Evolutionary conservation across 2,329 filamentous ascomycete genomes (phyloP).

Genomic region (Venturiaceae sp.): DNA sequence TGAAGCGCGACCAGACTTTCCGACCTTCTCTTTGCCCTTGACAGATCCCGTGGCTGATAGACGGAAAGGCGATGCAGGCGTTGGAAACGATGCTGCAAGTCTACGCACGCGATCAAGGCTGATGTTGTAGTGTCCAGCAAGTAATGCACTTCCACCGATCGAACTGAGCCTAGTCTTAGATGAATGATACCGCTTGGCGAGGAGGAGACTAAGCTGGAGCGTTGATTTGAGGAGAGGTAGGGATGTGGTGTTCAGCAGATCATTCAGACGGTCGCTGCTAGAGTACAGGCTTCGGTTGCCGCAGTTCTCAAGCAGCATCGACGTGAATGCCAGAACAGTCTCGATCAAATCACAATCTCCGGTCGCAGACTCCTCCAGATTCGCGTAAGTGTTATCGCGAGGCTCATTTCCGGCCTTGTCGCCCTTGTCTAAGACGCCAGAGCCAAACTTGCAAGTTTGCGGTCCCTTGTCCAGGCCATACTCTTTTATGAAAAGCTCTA

Average conservation of each 20-base stretch:
- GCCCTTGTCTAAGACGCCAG: constrained; percentile 52
- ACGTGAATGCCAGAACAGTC: constrained; percentile 73
- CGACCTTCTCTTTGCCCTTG: constrained; percentile 58
- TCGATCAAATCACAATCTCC: constrained; percentile 76
- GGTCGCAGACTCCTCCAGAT: constrained; percentile 51
- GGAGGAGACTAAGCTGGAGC: constrained; percentile 70
- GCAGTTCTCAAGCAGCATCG: constrained; percentile 83
- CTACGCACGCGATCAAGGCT: constrained; percentile 72
- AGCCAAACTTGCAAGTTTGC: constrained; percentile 66
- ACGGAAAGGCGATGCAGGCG: constrained; percentile 47
- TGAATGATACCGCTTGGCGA: constrained; percentile 88
- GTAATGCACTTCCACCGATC: constrained; percentile 48
- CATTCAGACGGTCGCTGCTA: constrained; percentile 82
- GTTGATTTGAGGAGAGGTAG: constrained; percentile 68
- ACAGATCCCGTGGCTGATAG: constrained; percentile 32
- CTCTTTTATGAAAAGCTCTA: constrained; percentile 69
- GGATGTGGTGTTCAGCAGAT: constrained; percentile 80
- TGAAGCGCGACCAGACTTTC: constrained; percentile 25
- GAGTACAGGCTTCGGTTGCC: constrained; percentile 94
- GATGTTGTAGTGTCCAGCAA: constrained; percentile 76
- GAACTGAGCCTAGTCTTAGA: constrained; percentile 65
- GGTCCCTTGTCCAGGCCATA: constrained; percentile 76
- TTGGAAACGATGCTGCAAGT: constrained; percentile 72
- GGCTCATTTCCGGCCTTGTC: constrained; percentile 27
- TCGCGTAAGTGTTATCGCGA: constrained; percentile 23